phyloP scores from a whole-genome alignment of 805 yeast genomes.

The Candida caryicola region DNA sequence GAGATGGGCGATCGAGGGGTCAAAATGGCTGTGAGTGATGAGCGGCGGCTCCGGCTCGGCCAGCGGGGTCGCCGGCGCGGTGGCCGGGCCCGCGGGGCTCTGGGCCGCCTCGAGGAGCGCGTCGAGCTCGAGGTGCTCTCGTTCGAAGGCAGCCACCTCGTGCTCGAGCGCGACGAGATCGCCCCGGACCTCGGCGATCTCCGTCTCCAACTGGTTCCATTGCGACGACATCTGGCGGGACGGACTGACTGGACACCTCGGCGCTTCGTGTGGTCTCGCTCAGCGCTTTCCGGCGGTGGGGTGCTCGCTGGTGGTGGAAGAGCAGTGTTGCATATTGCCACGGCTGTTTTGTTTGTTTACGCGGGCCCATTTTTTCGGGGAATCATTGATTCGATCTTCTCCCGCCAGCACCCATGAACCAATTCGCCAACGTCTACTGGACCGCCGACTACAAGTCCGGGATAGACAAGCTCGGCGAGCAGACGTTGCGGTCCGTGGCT shows the following conservation, averaged over 20 bases:
- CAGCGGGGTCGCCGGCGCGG: background rate
- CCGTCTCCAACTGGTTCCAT: constrained; percentile 8
- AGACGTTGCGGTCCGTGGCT: constrained; percentile 29
- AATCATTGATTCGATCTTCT: constrained; percentile 2
- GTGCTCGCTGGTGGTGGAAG: no score
- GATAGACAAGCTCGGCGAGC: constrained; percentile 28
- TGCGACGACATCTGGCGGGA: no score
- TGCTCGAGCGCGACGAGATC: constrained; percentile 19
- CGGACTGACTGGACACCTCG: no score
- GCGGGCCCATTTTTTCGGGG: background rate
- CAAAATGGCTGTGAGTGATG: constrained; percentile 29
- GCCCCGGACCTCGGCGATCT: constrained; percentile 15
- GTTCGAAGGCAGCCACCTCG: constrained; percentile 17
- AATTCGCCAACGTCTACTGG: constrained; percentile 40
- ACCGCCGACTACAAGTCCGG: constrained; percentile 40
- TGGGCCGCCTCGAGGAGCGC: constrained; percentile 12
- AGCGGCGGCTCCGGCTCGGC: constrained; percentile 15
- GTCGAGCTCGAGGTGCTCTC: constrained; percentile 9
- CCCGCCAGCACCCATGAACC: constrained; percentile 3
- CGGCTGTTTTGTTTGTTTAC: background rate
- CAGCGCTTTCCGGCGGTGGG: no score
- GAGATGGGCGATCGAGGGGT: constrained; percentile 24
- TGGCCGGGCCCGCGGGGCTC: constrained; percentile 4
- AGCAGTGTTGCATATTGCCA: no score
- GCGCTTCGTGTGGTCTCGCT: no score